Evolutionary conservation across 495 filamentous ascomycete genomes (phyloP).

Genomic region (Penicillium ochrochloron): DNA sequence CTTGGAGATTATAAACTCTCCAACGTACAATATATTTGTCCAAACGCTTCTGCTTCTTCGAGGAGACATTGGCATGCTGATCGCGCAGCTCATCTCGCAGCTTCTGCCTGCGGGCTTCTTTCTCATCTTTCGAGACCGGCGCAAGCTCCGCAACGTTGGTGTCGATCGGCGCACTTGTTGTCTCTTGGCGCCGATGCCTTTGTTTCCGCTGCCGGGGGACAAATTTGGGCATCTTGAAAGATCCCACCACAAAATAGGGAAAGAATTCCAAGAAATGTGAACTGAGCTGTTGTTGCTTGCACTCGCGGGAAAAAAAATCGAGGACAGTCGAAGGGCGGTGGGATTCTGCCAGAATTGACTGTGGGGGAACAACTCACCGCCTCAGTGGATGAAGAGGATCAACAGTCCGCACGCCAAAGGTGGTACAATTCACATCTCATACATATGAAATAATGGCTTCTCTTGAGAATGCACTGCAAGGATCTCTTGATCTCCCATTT

Average conservation of each 20-base stretch:
- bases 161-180: slow-evolving; percentile 53
- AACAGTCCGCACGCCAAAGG: slow-evolving; percentile 10
- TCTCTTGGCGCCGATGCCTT: slow-evolving; percentile 48
- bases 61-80: slow-evolving; percentile 72
- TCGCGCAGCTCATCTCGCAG: slow-evolving; percentile 65
- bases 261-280: slow-evolving; percentile 23
- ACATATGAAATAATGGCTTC: slow-evolving; percentile 36
- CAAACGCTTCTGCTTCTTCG: slow-evolving; percentile 91
- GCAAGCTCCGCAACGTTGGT: slow-evolving; percentile 74
- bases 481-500: slow-evolving; percentile 59
- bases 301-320: slow-evolving; percentile 31
- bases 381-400: slow-evolving; percentile 15
- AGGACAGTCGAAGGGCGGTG: slow-evolving; percentile 28
- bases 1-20: not conserved
- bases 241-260: slow-evolving; percentile 22
- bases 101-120: slow-evolving; percentile 69
- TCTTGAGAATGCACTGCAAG: slow-evolving; percentile 38
- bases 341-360: slow-evolving; percentile 22
- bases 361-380: slow-evolving; percentile 33
- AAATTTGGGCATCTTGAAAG: slow-evolving; percentile 69
- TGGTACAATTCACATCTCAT: slow-evolving; percentile 3
- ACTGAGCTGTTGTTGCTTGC: slow-evolving; percentile 23
- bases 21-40: slow-evolving; percentile 87
- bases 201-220: slow-evolving; percentile 82
- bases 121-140: slow-evolving; percentile 66